Conservation (phyloP, 306 rosid species). For the Dryas drummondii region DNA sequence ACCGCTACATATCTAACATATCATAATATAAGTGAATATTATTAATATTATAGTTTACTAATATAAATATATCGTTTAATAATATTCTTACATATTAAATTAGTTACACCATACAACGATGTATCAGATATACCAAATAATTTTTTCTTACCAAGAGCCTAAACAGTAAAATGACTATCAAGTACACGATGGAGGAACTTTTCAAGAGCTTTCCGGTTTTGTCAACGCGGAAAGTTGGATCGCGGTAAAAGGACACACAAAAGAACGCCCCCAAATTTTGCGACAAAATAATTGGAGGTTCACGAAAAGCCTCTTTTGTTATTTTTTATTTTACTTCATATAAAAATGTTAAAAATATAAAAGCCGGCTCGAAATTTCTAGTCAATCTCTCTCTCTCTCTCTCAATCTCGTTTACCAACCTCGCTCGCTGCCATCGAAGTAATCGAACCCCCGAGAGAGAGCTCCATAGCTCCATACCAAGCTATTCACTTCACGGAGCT, state of each 20-base stretch:
- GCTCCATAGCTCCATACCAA: not conserved
- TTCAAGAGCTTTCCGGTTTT: not conserved
- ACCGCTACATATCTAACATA: too few species aligned
- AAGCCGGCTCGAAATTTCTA: not conserved
- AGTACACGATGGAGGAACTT: too few species aligned
- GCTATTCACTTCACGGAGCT: conserved; percentile 2
- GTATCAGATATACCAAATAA: too few species aligned
- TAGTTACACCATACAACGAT: too few species aligned
- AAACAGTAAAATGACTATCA: too few species aligned
- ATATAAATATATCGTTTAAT: too few species aligned
- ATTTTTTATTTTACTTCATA: not conserved
- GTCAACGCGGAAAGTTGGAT: not conserved
- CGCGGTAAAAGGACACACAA: not conserved
- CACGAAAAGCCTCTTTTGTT: not conserved
- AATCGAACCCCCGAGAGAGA: conserved; percentile 15
- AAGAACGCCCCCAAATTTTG: not conserved
- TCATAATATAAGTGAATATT: too few species aligned
- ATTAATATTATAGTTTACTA: too few species aligned
- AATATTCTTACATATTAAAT: too few species aligned
- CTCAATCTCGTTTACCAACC: conserved; percentile 4
- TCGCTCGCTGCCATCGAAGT: not conserved
- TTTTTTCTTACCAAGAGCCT: too few species aligned
- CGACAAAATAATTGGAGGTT: not conserved
- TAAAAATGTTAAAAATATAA: not conserved
- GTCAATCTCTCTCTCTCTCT: conserved; percentile 27